These are phyloP conservation scores for Aspergillus sclerotioniger DNA, from an alignment of 495 filamentous ascomycete species.

Conservation along the genomic window DNA sequence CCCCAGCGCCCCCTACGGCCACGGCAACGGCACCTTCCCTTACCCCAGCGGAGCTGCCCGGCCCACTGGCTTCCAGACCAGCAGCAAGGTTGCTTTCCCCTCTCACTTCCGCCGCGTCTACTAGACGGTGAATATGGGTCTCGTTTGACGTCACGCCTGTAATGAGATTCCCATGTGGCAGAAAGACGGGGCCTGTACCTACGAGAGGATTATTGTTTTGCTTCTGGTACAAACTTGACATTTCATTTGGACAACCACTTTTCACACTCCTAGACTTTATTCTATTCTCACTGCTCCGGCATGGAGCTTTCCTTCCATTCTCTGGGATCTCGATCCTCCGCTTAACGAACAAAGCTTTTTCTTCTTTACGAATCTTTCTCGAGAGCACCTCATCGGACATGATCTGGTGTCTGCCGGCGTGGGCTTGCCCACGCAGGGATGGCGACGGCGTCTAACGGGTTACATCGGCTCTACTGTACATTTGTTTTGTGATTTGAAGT, in stretches of 20 bases:
- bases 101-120: conserved; percentile 31
- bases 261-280: conserved; percentile 10
- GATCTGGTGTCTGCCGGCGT: conserved; percentile 9
- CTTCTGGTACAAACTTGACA: conserved; percentile 26
- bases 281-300: conserved; percentile 4
- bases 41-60: conserved; percentile 30
- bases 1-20: conserved; percentile 27
- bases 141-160: conserved; percentile 11
- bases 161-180: conserved; percentile 22
- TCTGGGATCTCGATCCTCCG: not conserved
- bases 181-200: conserved; percentile 31
- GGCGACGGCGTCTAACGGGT: not conserved
- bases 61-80: conserved; percentile 29
- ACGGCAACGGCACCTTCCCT: conserved; percentile 39
- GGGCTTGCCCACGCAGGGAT: not conserved
- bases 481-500: not conserved
- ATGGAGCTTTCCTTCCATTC: not conserved
- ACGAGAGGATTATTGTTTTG: conserved; percentile 24
- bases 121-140: conserved; percentile 12
- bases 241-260: conserved; percentile 7
- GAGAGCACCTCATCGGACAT: conserved; percentile 7
- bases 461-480: not conserved
- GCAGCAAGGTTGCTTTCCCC: conserved; percentile 20
- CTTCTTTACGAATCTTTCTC: conserved; percentile 8
- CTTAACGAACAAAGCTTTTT: conserved; percentile 18